A percentile compares a stretch with the other conserved stretches of the same genome.
phyloP scores from a whole-genome alignment of 306 rosid genomes.

The Medicago ruthenica region DNA sequence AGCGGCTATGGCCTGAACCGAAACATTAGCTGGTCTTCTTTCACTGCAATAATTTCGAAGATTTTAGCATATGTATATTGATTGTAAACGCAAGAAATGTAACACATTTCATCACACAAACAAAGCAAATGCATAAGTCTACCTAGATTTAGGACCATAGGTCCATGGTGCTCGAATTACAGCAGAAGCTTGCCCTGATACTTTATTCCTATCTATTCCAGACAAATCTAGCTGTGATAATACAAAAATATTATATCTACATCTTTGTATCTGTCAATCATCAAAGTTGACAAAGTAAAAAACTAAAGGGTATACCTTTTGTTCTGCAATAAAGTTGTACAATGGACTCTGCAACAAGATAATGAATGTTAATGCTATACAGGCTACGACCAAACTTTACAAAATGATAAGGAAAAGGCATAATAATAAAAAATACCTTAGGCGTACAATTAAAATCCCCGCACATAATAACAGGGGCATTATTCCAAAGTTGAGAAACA shows the following conservation, averaged over 20 bases:
- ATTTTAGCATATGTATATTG: constrained; percentile 37
- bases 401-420: constrained; percentile 34
- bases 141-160: constrained; percentile 56
- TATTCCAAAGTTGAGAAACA: constrained; percentile 79
- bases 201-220: constrained; percentile 73
- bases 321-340: constrained; percentile 81
- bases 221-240: constrained; percentile 78
- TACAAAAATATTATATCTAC: constrained; percentile 33
- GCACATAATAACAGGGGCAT: constrained; percentile 86
- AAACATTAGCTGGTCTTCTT: constrained; percentile 45
- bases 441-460: constrained; percentile 98
- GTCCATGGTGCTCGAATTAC: constrained; percentile 52
- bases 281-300: constrained; percentile 32
- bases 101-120: constrained; percentile 33
- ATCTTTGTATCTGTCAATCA: constrained; percentile 32
- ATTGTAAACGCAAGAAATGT: constrained; percentile 30
- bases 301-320: constrained; percentile 62
- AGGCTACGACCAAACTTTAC: constrained; percentile 7
- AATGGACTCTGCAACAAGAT: constrained; percentile 76
- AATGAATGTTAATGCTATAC: constrained; percentile 34
- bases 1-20: constrained; percentile 41
- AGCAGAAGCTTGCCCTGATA: constrained; percentile 88
- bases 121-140: constrained; percentile 36
- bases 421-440: constrained; percentile 62
- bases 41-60: constrained; percentile 56